Percentiles rank a stretch among this genome's conserved stretches.
Conservation (phyloP, 768 basidiomycete species). For the Amanita thiersii region DNA sequence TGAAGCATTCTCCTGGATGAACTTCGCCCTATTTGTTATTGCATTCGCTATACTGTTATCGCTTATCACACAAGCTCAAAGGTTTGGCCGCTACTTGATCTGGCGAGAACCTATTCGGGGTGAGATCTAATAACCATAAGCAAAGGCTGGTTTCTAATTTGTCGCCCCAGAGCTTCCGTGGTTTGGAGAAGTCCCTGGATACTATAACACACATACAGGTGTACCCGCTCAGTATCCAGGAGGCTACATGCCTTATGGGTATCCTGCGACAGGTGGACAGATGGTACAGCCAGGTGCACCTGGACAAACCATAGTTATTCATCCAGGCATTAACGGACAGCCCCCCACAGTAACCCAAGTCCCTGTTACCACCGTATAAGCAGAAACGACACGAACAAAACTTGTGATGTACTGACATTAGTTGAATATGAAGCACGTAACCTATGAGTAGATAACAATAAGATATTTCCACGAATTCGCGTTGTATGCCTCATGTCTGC, state of each 20-base stretch:
- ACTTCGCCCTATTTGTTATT: conserved; percentile 39
- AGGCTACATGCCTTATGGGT: conserved; percentile 21
- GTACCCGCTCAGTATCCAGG: conserved; percentile 22
- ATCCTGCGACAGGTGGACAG: conserved; percentile 13
- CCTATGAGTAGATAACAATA: conserved; percentile 1
- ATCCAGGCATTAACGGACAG: conserved; percentile 54
- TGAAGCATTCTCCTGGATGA: conserved; percentile 72
- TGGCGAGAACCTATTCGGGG: conserved; percentile 54
- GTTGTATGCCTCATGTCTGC: conserved; percentile 13
- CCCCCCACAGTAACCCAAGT: conserved; percentile 57
- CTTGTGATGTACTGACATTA: too few species aligned
- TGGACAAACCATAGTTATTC: conserved; percentile 61
- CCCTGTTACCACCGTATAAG: conserved; percentile 27
- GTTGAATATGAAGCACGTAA: neutral
- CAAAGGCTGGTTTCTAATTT: neutral
- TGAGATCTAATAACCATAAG: conserved; percentile 11
- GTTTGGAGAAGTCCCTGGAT: conserved; percentile 68
- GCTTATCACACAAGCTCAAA: conserved; percentile 48
- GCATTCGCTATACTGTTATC: conserved; percentile 49
- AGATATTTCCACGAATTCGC: too few species aligned
- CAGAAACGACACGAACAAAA: too few species aligned
- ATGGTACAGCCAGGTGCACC: conserved; percentile 19
- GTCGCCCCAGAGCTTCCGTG: conserved; percentile 55
- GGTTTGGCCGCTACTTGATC: conserved; percentile 43
- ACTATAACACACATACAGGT: conserved; percentile 34